These are phyloP conservation scores for Saturnispora serradocipensis DNA, from an alignment of 805 yeast species.

Conservation along the genomic window DNA sequence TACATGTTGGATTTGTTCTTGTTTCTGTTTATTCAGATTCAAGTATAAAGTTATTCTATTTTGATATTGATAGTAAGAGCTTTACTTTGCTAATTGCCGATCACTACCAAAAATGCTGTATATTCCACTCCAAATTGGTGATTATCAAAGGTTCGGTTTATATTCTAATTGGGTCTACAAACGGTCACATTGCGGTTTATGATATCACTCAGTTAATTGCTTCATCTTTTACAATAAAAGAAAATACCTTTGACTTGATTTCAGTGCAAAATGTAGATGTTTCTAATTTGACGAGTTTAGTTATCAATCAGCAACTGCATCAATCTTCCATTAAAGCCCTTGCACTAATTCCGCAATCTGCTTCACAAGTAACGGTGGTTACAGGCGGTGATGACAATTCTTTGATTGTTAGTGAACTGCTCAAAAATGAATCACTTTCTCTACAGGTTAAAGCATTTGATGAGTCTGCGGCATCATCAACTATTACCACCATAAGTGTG, in stretches of 20 bases:
- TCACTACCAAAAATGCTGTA: conserved; percentile 64
- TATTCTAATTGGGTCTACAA: conserved; percentile 64
- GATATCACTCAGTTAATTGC: conserved; percentile 29
- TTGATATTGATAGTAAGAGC: conserved; percentile 26
- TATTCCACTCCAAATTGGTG: conserved; percentile 51
- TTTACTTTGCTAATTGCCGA: conserved; percentile 41
- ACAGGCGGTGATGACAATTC: conserved; percentile 96
- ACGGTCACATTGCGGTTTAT: conserved; percentile 68
- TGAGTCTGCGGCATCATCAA: conserved; percentile 71
- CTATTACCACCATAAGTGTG: conserved; percentile 58
- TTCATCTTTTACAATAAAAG: conserved; percentile 9
- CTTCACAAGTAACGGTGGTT: conserved; percentile 28
- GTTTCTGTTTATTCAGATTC: conserved; percentile 84
- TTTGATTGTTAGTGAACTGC: conserved; percentile 31
- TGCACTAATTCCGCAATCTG: conserved; percentile 17
- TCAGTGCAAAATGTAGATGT: not conserved
- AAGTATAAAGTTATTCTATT: conserved; percentile 55
- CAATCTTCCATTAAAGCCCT: conserved; percentile 78
- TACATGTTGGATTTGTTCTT: conserved; percentile 38
- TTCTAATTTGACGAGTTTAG: conserved; percentile 16
- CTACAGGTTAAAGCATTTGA: conserved; percentile 29
- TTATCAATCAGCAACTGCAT: conserved; percentile 49
- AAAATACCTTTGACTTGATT: not conserved
- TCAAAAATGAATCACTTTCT: conserved; percentile 20
- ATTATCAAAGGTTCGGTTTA: conserved; percentile 21